Conservation (phyloP, 2,329 filamentous ascomycete species). For the Blumeria graminis region DNA sequence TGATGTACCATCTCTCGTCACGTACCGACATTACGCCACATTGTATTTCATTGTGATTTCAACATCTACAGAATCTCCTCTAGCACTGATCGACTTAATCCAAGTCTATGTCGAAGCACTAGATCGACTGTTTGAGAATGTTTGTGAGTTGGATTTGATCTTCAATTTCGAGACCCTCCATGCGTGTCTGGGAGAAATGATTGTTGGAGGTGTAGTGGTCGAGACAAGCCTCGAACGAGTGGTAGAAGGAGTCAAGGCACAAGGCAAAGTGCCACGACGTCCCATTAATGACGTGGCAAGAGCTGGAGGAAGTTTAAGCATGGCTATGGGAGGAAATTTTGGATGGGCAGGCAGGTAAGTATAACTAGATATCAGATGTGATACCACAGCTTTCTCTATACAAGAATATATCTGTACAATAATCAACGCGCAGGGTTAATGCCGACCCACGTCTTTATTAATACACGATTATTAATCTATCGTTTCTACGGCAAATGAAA, state of each 20-base stretch:
- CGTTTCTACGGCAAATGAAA: too few species aligned
- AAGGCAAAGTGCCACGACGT: slow-evolving; percentile 55
- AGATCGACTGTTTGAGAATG: slow-evolving; percentile 89
- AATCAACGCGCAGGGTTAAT: neutral
- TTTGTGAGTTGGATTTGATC: slow-evolving; percentile 89
- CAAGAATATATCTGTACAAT: neutral
- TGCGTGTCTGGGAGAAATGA: slow-evolving; percentile 76
- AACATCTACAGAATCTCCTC: slow-evolving; percentile 83
- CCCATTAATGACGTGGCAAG: slow-evolving; percentile 43
- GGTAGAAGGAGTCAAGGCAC: slow-evolving; percentile 56
- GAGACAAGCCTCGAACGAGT: slow-evolving; percentile 81
- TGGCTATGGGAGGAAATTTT: slow-evolving; percentile 13
- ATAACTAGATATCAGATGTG: neutral
- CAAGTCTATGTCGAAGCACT: slow-evolving; percentile 95
- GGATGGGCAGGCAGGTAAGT: slow-evolving; percentile 15
- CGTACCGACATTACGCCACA: slow-evolving; percentile 93
- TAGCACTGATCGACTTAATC: slow-evolving; percentile 86
- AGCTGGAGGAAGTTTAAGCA: slow-evolving; percentile 24
- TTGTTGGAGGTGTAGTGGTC: slow-evolving; percentile 81
- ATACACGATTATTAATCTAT: too few species aligned
- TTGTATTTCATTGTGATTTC: slow-evolving; percentile 97
- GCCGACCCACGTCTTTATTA: too few species aligned
- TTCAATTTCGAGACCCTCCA: slow-evolving; percentile 98
- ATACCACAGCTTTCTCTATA: neutral
- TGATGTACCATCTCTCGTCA: slow-evolving; percentile 83